Percentiles rank a stretch among this genome's conserved stretches.
Conservation (phyloP, 345 rosid species). For the Melastoma malabathricum region DNA sequence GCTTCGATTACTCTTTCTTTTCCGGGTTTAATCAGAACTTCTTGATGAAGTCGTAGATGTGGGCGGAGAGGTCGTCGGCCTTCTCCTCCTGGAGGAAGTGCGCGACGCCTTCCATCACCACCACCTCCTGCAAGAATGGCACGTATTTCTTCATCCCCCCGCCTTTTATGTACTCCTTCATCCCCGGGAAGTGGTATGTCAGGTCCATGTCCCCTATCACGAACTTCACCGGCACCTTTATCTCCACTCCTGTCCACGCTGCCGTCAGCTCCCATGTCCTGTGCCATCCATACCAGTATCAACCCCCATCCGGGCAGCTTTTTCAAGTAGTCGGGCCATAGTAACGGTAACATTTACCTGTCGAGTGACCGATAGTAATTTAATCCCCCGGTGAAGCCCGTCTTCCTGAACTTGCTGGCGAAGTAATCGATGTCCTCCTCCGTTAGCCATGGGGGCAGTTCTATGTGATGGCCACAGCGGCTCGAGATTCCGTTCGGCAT, state of each 20-base stretch:
- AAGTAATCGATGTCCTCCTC: conserved; percentile 44
- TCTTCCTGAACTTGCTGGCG: conserved; percentile 30
- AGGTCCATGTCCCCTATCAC: conserved; percentile 63
- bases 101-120: conserved; percentile 54
- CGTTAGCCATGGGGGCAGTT: conserved; percentile 60
- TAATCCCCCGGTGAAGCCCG: conserved; percentile 63
- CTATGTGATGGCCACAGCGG: conserved; percentile 9
- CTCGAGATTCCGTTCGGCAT: conserved; percentile 34
- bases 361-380: conserved; percentile 71
- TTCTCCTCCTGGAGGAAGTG: conserved; percentile 66
- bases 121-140: conserved; percentile 58
- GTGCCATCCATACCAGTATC: background rate
- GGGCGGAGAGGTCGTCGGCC: conserved; percentile 45
- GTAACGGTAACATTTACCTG: conserved; percentile 18
- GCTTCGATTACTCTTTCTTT: background rate
- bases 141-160: conserved; percentile 46
- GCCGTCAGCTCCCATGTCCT: conserved; percentile 75
- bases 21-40: conserved; percentile 5
- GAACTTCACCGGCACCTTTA: conserved; percentile 59
- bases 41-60: conserved; percentile 28
- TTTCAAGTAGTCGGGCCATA: background rate
- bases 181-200: conserved; percentile 36
- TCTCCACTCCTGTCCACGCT: conserved; percentile 42
- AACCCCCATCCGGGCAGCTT: background rate
- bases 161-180: conserved; percentile 37